These are phyloP conservation scores for Umbelopsis isabellina DNA, from an alignment of 192 early-diverging fungal species.

Conservation along the genomic window DNA sequence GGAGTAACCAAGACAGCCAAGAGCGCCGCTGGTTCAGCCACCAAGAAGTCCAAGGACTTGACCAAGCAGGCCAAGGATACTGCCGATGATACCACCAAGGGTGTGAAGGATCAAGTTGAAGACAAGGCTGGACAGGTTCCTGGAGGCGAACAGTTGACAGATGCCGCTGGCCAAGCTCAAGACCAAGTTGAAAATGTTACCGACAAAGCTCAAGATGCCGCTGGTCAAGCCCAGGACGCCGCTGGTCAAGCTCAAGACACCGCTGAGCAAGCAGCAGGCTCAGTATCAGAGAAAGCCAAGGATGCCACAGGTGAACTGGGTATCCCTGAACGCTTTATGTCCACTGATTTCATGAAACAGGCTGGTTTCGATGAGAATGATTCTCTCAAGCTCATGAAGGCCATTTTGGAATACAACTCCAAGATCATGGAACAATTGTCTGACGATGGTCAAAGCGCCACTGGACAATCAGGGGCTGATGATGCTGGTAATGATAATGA, in stretches of 20 bases:
- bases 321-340: constrained; percentile 2
- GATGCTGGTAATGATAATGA: neutral
- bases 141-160: neutral
- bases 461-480: too few species aligned
- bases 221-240: neutral
- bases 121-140: neutral
- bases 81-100: neutral
- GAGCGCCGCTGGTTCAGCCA: neutral
- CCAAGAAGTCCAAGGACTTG: neutral
- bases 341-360: neutral
- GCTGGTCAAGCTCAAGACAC: neutral
- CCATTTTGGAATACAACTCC: constrained; percentile 6
- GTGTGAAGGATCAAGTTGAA: neutral
- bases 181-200: neutral
- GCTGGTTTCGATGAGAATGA: constrained; percentile 8
- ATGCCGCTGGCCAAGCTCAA: neutral
- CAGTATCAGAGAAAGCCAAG: neutral
- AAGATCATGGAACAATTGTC: neutral
- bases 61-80: neutral
- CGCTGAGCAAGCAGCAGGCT: neutral
- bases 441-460: neutral
- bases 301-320: neutral
- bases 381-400: constrained; percentile 16
- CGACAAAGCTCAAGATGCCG: neutral
- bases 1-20: constrained; percentile 4